Conservation (phyloP, 2,329 filamentous ascomycete genomes). For the Phaeoacremonium minimum region DNA sequence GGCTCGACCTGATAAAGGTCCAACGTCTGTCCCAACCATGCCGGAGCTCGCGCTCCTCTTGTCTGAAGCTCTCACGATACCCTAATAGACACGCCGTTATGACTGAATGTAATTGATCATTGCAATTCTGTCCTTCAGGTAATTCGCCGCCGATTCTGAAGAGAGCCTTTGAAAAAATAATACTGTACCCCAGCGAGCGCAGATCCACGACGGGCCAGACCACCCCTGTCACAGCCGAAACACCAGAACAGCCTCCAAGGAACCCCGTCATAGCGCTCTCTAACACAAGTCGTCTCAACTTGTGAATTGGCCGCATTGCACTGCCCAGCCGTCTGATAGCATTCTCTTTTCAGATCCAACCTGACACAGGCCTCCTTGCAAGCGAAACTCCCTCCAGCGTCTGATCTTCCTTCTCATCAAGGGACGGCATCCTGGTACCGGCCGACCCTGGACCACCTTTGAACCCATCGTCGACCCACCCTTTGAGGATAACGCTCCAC, state of each 20-base stretch:
- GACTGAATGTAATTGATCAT: not conserved
- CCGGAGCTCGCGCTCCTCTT: too few relatives aligned
- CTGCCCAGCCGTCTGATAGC: conserved; percentile 22
- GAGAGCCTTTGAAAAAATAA: too few relatives aligned
- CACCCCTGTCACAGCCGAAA: conserved; percentile 32
- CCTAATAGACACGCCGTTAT: too few relatives aligned
- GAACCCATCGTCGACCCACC: conserved; percentile 9
- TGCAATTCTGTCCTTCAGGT: too few relatives aligned
- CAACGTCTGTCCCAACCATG: too few relatives aligned
- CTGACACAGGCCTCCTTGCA: conserved; percentile 31
- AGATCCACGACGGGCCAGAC: too few relatives aligned
- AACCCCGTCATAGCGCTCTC: conserved; percentile 36
- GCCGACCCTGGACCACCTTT: conserved; percentile 6
- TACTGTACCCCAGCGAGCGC: too few relatives aligned
- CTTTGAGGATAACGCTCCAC: conserved; percentile 7
- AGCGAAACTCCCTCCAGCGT: conserved; percentile 43
- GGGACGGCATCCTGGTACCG: conserved; percentile 7
- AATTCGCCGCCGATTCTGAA: too few relatives aligned
- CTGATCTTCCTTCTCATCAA: conserved; percentile 28
- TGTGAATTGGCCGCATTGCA: conserved; percentile 17
- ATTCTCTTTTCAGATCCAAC: conserved; percentile 16
- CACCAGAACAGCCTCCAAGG: conserved; percentile 23
- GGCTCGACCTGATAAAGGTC: not conserved
- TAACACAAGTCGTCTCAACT: conserved; percentile 41
- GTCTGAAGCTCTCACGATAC: not conserved